These are phyloP conservation scores for Gyromitra esculenta DNA, from an alignment of 2,329 filamentous ascomycete species.

Conservation along the genomic window DNA sequence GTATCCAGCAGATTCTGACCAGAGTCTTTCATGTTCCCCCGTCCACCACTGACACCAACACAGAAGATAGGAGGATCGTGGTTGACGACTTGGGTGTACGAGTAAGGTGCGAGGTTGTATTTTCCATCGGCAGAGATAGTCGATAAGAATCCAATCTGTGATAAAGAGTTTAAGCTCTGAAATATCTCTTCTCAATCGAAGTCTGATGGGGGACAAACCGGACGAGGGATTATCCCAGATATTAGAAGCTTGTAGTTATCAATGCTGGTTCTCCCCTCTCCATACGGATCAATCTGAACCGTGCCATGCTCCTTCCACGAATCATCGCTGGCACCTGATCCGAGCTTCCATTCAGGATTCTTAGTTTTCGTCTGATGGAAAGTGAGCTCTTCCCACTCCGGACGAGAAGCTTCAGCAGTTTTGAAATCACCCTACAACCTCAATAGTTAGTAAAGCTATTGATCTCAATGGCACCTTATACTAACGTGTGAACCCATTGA, in stretches of 20 bases:
- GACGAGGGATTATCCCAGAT: slow-evolving; percentile 81
- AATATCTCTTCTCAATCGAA: background rate
- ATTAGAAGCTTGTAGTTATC: slow-evolving; percentile 95
- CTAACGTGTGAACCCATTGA: slow-evolving; percentile 41
- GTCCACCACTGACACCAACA: slow-evolving; percentile 68
- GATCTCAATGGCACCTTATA: background rate
- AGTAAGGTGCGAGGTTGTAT: slow-evolving; percentile 86
- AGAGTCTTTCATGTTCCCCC: slow-evolving; percentile 77
- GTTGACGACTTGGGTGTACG: slow-evolving; percentile 83
- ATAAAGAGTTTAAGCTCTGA: background rate
- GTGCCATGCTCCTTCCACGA: slow-evolving; percentile 68
- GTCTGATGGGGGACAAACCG: slow-evolving; percentile 64
- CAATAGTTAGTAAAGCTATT: background rate
- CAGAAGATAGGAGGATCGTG: slow-evolving; percentile 87
- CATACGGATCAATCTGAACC: slow-evolving; percentile 80
- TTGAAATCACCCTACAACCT: slow-evolving; percentile 75
- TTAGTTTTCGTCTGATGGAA: slow-evolving; percentile 72
- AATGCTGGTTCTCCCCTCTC: slow-evolving; percentile 70
- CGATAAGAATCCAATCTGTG: slow-evolving; percentile 66
- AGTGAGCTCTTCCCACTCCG: slow-evolving; percentile 65
- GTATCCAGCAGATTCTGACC: slow-evolving; percentile 77
- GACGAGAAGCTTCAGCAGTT: slow-evolving; percentile 72
- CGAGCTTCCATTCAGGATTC: slow-evolving; percentile 73
- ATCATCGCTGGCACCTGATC: slow-evolving; percentile 55
- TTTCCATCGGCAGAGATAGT: slow-evolving; percentile 71